These are phyloP conservation scores for Candida sp. DNA, from an alignment of 1,139 yeast species.

Conservation along the genomic window DNA sequence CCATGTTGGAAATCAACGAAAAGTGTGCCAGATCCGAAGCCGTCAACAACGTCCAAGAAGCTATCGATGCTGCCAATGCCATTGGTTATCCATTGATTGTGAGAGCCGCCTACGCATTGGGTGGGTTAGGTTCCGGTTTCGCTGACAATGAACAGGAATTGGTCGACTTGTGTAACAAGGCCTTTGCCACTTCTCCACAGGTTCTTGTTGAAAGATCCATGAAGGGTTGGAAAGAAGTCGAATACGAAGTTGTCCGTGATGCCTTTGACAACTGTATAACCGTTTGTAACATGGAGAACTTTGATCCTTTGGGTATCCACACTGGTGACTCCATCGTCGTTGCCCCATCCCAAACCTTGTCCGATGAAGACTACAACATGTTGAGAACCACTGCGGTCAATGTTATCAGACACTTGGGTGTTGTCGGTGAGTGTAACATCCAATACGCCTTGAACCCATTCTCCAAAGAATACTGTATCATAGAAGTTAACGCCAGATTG, in stretches of 20 bases:
- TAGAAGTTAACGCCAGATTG: conserved; percentile 97
- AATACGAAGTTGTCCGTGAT: conserved; percentile 98
- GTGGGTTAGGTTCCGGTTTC: conserved; percentile 98
- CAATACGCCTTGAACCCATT: conserved; percentile 97
- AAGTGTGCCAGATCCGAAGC: conserved; percentile 98
- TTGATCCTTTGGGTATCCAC: conserved; percentile 97
- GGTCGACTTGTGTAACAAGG: conserved; percentile 30
- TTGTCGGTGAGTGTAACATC: conserved; percentile 99
- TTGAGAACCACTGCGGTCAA: conserved; percentile 97
- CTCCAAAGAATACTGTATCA: conserved; percentile 93
- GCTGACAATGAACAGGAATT: conserved; percentile 85
- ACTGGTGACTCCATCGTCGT: conserved; percentile 99
- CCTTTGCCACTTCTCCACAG: conserved; percentile 92
- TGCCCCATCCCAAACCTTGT: conserved; percentile 97
- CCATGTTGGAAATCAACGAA: conserved; percentile 89
- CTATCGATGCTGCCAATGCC: conserved; percentile 80
- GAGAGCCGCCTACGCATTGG: conserved; percentile 96
- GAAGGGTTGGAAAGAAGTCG: conserved; percentile 99
- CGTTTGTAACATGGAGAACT: conserved; percentile 99
- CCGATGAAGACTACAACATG: conserved; percentile 98
- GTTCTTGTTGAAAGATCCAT: conserved; percentile 94
- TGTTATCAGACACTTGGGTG: conserved; percentile 97
- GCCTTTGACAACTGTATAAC: conserved; percentile 97
- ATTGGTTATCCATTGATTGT: conserved; percentile 98
- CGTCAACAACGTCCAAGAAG: conserved; percentile 92